Evolutionary conservation across 345 rosid genomes (phyloP).

Genomic region (Salix dunnii): DNA sequence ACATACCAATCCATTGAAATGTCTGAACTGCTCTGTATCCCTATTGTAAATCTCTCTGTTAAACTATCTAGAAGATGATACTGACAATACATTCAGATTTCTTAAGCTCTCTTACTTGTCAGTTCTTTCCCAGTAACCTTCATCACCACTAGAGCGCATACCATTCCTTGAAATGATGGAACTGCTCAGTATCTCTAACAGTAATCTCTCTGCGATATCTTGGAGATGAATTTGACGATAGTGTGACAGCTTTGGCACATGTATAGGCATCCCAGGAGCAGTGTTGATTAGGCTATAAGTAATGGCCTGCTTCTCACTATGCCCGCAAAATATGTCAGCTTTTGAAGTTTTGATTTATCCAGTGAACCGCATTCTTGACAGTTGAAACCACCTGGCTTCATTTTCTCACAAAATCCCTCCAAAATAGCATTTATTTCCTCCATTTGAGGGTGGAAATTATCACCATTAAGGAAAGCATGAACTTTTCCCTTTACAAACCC

Average conservation of each 20-base stretch:
- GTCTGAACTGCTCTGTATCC: background rate
- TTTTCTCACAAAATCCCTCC: constrained; percentile 26
- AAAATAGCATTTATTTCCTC: constrained; percentile 23
- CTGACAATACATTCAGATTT: background rate
- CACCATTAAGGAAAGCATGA: constrained; percentile 31
- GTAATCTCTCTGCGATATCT: constrained; percentile 29
- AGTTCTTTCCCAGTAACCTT: constrained; percentile 39
- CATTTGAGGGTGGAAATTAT: constrained; percentile 29
- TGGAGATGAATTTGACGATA: constrained; percentile 23
- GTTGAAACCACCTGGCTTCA: constrained; percentile 24
- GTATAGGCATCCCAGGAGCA: constrained; percentile 30
- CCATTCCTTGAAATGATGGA: constrained; percentile 36
- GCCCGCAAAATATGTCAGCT: constrained; percentile 29
- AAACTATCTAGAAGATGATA: background rate
- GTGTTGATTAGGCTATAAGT: constrained; percentile 28
- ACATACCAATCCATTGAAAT: background rate
- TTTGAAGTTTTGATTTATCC: constrained; percentile 16
- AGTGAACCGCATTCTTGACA: constrained; percentile 15
- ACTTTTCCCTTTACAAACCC: constrained; percentile 33
- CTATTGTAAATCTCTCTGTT: background rate
- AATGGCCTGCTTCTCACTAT: constrained; percentile 30
- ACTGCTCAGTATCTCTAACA: constrained; percentile 30
- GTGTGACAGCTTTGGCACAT: constrained; percentile 31
- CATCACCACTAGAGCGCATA: constrained; percentile 27
- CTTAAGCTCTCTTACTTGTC: constrained; percentile 2